phyloP scores from a whole-genome alignment of 2,329 filamentous ascomycete species.

The Ceratocystis cubensis region DNA sequence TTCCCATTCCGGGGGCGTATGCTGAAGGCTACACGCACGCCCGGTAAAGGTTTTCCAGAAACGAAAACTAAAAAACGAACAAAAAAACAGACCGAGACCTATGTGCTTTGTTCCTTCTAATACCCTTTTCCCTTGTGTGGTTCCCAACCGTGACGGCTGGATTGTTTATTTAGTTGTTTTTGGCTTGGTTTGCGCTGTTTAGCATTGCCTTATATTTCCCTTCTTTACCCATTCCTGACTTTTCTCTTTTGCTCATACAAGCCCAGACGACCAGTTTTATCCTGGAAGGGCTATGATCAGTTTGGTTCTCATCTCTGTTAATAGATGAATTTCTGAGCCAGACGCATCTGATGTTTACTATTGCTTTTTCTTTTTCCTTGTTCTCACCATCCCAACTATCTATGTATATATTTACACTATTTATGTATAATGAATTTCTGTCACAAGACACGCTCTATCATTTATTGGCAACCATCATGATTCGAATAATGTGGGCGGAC shows the following conservation, averaged over 20 bases:
- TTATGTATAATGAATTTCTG: too few species aligned
- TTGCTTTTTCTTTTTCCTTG: constrained; percentile 9
- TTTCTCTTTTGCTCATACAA: neutral
- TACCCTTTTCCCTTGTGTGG: neutral
- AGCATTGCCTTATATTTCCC: neutral
- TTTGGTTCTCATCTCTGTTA: too few species aligned
- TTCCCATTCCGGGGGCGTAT: constrained; percentile 83
- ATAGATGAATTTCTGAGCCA: too few species aligned
- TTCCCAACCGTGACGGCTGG: neutral
- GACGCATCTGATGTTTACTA: neutral
- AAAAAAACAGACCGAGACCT: neutral
- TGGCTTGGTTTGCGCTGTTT: constrained; percentile 7
- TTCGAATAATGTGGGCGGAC: too few species aligned
- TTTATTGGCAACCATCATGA: too few species aligned
- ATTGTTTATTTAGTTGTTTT: constrained; percentile 11
- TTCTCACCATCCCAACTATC: neutral
- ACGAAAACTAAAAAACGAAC: neutral
- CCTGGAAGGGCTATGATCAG: too few species aligned
- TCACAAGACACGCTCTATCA: too few species aligned
- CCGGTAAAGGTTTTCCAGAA: neutral
- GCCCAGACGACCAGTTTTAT: neutral
- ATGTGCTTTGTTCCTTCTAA: constrained; percentile 2
- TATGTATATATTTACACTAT: too few species aligned
- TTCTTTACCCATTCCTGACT: neutral
- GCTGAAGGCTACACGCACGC: constrained; percentile 27